Percentiles rank a stretch among this genome's conserved stretches.
Conservation (phyloP, 192 early-diverging fungal genomes). For the Podochytrium sp. region DNA sequence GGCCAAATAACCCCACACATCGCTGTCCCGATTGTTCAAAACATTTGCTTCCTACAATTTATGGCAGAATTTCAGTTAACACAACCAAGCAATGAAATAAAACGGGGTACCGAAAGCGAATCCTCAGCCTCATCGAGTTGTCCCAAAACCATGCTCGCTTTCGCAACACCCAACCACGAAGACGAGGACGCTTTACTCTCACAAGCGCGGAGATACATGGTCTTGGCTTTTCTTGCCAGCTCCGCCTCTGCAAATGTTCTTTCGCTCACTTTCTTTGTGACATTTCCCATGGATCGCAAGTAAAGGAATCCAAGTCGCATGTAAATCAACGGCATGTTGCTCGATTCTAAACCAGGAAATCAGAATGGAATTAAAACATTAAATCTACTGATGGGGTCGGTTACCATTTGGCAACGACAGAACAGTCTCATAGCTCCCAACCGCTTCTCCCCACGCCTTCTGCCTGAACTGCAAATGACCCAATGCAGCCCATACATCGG, state of each 20-base stretch:
- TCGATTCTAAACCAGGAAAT: conserved; percentile 42
- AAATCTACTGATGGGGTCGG: background rate
- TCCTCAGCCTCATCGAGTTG: conserved; percentile 60
- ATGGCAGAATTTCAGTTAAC: background rate
- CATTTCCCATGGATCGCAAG: conserved; percentile 29
- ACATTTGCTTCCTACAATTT: conserved; percentile 63
- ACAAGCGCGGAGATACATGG: conserved; percentile 58
- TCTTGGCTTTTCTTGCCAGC: conserved; percentile 48
- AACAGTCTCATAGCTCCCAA: conserved; percentile 59
- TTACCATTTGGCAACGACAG: conserved; percentile 50
- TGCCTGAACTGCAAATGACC: conserved; percentile 59
- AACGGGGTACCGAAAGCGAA: conserved; percentile 48
- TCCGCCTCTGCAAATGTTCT: conserved; percentile 29
- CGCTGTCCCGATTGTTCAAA: conserved; percentile 57
- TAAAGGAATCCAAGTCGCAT: conserved; percentile 56
- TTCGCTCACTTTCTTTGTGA: conserved; percentile 33
- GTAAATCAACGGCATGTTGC: conserved; percentile 50
- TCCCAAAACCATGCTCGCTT: conserved; percentile 52
- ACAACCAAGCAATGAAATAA: background rate
- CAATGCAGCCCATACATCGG: conserved; percentile 57
- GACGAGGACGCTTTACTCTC: conserved; percentile 39
- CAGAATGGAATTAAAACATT: background rate
- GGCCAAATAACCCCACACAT: conserved; percentile 59
- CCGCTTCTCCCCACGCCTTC: conserved; percentile 46
- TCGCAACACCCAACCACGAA: conserved; percentile 58